phyloP scores from a whole-genome alignment of 441 rosid species.

The Rhodomyrtus psidioides region DNA sequence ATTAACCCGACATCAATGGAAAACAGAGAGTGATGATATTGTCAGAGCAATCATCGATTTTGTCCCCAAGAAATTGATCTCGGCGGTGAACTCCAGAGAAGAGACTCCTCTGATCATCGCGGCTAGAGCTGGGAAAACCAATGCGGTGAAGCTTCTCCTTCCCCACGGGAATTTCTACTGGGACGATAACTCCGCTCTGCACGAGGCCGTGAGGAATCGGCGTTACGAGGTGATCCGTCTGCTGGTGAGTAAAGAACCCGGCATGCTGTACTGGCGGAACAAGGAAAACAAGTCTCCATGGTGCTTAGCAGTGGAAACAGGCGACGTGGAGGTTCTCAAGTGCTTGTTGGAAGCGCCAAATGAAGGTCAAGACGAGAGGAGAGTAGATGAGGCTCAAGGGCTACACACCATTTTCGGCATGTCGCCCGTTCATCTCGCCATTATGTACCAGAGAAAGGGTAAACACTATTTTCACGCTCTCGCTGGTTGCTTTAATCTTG shows the following conservation, averaged over 20 bases:
- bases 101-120: background rate
- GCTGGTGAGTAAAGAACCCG: background rate
- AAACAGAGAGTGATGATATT: background rate
- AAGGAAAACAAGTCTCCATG: background rate
- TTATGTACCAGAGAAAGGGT: background rate
- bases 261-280: background rate
- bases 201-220: background rate
- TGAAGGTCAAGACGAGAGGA: background rate
- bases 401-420: background rate
- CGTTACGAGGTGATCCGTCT: background rate
- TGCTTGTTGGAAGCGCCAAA: background rate
- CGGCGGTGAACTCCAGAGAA: background rate
- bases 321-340: background rate
- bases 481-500: background rate
- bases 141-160: background rate
- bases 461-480: background rate
- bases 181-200: background rate
- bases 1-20: background rate
- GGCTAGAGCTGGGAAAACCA: background rate
- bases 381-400: accelerated
- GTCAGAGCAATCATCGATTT: background rate
- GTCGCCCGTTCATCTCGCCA: background rate
- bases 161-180: accelerated
- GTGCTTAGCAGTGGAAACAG: background rate
- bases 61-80: accelerated